Evolutionary conservation across 208 protist genomes (phyloP).

Genomic region (Acanthamoeba rhysodes): DNA sequence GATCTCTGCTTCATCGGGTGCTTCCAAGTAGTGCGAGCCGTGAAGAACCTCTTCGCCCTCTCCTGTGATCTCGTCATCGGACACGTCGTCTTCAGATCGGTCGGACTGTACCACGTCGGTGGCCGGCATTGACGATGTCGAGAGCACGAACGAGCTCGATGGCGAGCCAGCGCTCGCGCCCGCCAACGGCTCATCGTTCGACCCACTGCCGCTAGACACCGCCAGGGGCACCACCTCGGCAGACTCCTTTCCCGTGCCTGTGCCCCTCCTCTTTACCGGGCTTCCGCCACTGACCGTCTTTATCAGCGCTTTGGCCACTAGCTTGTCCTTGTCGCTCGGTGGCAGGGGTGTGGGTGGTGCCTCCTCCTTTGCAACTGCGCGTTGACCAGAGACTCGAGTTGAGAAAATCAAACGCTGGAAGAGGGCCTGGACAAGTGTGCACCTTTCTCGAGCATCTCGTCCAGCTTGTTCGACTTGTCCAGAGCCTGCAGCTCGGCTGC

Average conservation of each 20-base stretch:
- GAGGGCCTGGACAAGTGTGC: background rate
- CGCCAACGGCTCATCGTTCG: background rate
- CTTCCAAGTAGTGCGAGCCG: background rate
- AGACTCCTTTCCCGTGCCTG: background rate
- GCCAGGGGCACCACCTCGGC: background rate
- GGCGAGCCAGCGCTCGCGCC: background rate
- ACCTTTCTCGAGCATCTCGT: slow-evolving; percentile 60
- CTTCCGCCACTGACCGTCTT: background rate
- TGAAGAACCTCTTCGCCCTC: background rate
- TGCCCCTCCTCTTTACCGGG: background rate
- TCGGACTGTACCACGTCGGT: background rate
- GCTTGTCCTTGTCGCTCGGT: slow-evolving; percentile 10
- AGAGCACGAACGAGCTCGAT: background rate
- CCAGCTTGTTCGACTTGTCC: slow-evolving; percentile 14
- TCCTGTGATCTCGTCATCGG: slow-evolving; percentile 14
- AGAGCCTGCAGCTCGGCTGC: slow-evolving; percentile 2
- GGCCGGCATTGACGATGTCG: background rate
- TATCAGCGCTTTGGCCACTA: background rate
- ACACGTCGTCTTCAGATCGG: background rate
- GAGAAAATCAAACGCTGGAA: background rate
- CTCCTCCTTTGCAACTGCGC: background rate
- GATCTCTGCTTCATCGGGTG: slow-evolving; percentile 46
- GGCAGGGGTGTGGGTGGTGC: background rate
- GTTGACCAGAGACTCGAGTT: background rate
- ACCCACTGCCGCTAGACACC: background rate